A percentile compares a stretch with the other conserved stretches of the same genome.
phyloP scores from a whole-genome alignment of 805 yeast genomes.

The Candida maris region DNA sequence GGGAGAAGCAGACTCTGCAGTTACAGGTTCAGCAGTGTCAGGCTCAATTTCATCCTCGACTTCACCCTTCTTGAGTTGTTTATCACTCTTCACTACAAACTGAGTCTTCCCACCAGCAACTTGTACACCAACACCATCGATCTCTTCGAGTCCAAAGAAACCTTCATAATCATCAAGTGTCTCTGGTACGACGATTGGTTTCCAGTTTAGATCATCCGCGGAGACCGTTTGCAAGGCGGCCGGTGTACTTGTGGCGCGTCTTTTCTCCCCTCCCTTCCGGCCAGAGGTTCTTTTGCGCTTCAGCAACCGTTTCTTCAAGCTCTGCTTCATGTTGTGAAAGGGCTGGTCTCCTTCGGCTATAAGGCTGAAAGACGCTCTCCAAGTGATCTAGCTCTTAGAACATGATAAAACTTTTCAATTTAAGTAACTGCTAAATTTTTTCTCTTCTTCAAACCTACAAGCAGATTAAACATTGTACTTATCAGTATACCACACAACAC shows the following conservation, averaged over 20 bases:
- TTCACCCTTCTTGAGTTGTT: slow-evolving; percentile 18
- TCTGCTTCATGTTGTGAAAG: not conserved
- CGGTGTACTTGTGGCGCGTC: not conserved
- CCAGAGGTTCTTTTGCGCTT: not conserved
- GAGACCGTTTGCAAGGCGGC: slow-evolving; percentile 33
- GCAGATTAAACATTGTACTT: too few relatives aligned
- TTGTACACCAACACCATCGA: slow-evolving; percentile 87
- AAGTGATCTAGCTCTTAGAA: too few relatives aligned
- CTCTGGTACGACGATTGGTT: slow-evolving; percentile 75
- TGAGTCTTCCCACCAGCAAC: slow-evolving; percentile 64
- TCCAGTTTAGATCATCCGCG: slow-evolving; percentile 66
- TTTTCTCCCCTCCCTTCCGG: slow-evolving; percentile 6
- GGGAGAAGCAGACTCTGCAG: slow-evolving; percentile 14
- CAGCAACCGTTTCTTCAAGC: not conserved
- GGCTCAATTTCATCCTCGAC: slow-evolving; percentile 24
- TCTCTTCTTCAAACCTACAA: too few relatives aligned
- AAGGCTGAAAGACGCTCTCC: too few relatives aligned
- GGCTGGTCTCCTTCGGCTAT: too few relatives aligned
- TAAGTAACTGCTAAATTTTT: too few relatives aligned
- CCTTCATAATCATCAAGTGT: slow-evolving; percentile 86
- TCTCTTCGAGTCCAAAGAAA: slow-evolving; percentile 87
- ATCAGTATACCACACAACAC: too few relatives aligned
- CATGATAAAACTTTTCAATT: too few relatives aligned
- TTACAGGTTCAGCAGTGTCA: slow-evolving; percentile 21
- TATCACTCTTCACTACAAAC: slow-evolving; percentile 44